Evolutionary conservation across 108 stramenopile species (phyloP).

Genomic region (Cyclostephanos invisitatus): DNA sequence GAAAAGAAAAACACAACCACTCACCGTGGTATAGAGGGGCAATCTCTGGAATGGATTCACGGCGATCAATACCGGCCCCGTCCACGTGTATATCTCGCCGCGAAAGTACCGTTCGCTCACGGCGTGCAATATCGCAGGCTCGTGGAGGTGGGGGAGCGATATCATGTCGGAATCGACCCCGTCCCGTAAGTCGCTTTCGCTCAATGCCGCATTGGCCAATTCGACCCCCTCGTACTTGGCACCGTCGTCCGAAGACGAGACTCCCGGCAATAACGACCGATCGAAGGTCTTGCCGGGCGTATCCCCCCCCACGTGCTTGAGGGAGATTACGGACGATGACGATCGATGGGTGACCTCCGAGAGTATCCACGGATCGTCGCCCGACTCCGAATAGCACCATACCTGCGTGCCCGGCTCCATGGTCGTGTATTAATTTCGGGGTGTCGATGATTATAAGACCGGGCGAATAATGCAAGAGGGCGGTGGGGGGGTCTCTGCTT

Average conservation of each 20-base stretch:
- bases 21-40: conserved; percentile 88
- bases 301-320: conserved; percentile 57
- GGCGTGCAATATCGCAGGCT: conserved; percentile 96
- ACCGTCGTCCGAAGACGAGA: conserved; percentile 29
- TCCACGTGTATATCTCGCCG: conserved; percentile 98
- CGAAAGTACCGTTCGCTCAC: conserved; percentile 85
- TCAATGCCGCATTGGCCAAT: conserved; percentile 77
- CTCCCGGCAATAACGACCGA: conserved; percentile 46
- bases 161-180: conserved; percentile 93
- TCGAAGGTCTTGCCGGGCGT: conserved; percentile 49
- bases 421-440: no score
- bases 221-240: conserved; percentile 84
- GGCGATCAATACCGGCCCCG: conserved; percentile 98
- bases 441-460: no score
- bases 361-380: conserved; percentile 88
- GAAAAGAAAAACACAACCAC: conserved; percentile 37
- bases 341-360: conserved; percentile 74
- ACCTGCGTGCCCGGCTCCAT: conserved; percentile 88
- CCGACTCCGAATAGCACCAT: conserved; percentile 70
- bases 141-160: conserved; percentile 95
- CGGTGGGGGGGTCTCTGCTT: no score
- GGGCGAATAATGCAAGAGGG: no score
- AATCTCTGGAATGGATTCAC: conserved; percentile 97
- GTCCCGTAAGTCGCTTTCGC: conserved; percentile 70
- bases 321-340: conserved; percentile 41